Evolutionary conservation across 2,329 filamentous ascomycete genomes (phyloP).

Genomic region (Xylaria sp.): DNA sequence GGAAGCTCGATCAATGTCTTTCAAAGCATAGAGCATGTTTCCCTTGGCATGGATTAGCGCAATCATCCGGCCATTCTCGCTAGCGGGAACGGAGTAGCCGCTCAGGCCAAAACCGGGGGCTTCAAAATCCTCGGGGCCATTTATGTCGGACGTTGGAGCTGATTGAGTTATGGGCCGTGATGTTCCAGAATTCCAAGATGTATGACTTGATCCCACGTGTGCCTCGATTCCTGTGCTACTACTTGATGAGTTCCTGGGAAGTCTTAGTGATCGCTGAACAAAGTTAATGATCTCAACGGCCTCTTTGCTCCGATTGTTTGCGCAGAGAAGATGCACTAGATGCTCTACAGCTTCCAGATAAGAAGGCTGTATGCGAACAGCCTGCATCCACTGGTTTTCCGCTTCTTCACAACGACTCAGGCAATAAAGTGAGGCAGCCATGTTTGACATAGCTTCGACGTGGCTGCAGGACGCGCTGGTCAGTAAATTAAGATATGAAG

Average conservation of each 20-base stretch:
- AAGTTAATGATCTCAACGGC: slow-evolving; percentile 88
- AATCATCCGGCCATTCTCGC: slow-evolving; percentile 91
- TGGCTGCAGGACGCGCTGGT: slow-evolving; percentile 64
- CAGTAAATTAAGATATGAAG: slow-evolving; percentile 6
- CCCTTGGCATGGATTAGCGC: slow-evolving; percentile 96
- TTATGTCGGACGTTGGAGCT: slow-evolving; percentile 20
- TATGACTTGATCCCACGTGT: slow-evolving; percentile 20
- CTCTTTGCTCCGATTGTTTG: slow-evolving; percentile 81
- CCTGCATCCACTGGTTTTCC: slow-evolving; percentile 83
- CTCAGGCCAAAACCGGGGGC: slow-evolving; percentile 74
- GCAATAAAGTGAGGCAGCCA: slow-evolving; percentile 88
- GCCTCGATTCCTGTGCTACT: slow-evolving; percentile 18
- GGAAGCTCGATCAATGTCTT: slow-evolving; percentile 82
- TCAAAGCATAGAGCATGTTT: slow-evolving; percentile 95
- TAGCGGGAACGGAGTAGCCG: slow-evolving; percentile 84
- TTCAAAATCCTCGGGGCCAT: slow-evolving; percentile 31
- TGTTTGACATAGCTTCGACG: slow-evolving; percentile 92
- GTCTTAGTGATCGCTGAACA: slow-evolving; percentile 78
- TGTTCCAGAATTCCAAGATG: slow-evolving; percentile 25
- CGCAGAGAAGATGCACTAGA: slow-evolving; percentile 86
- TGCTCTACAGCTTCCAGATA: slow-evolving; percentile 97
- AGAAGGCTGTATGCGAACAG: slow-evolving; percentile 83
- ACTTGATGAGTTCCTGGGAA: slow-evolving; percentile 53
- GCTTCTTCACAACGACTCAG: slow-evolving; percentile 85
- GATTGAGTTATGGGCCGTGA: slow-evolving; percentile 27